Evolutionary conservation across 805 yeast genomes (phyloP).

Genomic region (Yarrowia sp.): DNA sequence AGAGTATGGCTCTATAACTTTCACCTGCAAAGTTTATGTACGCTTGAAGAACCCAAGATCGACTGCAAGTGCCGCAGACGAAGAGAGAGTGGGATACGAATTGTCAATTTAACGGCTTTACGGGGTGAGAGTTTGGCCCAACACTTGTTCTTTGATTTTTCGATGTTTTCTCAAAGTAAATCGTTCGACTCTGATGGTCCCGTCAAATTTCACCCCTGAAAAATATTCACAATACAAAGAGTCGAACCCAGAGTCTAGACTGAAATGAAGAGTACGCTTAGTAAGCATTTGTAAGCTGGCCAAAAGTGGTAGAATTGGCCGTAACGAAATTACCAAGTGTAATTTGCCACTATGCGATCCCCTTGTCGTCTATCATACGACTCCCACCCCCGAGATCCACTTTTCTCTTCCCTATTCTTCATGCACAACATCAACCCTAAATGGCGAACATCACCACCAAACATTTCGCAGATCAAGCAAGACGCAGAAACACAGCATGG

Average conservation of each 20-base stretch:
- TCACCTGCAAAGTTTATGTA: conserved; percentile 32
- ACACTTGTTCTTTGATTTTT: too few species aligned
- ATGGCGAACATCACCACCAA: conserved; percentile 22
- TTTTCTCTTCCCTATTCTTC: background rate
- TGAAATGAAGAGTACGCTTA: background rate
- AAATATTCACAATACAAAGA: conserved; percentile 5
- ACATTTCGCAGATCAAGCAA: conserved; percentile 13
- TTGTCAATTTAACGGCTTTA: too few species aligned
- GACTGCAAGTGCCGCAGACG: conserved; percentile 1
- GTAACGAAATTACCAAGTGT: too few species aligned
- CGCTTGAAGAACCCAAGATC: background rate
- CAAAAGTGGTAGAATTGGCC: too few species aligned
- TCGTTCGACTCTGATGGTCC: background rate
- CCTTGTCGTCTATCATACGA: too few species aligned
- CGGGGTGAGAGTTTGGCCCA: too few species aligned
- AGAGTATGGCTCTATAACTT: conserved; percentile 13
- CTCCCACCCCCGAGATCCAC: too few species aligned
- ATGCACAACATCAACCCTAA: conserved; percentile 30
- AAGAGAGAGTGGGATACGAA: background rate
- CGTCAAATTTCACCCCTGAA: background rate
- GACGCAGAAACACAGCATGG: conserved; percentile 24
- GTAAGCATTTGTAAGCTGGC: background rate
- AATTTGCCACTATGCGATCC: too few species aligned
- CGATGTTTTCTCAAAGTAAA: too few species aligned
- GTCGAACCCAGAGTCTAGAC: conserved; percentile 20